These are phyloP conservation scores for Scolecobasidium constrictum DNA, from an alignment of 2,329 filamentous ascomycete species.

Conservation along the genomic window DNA sequence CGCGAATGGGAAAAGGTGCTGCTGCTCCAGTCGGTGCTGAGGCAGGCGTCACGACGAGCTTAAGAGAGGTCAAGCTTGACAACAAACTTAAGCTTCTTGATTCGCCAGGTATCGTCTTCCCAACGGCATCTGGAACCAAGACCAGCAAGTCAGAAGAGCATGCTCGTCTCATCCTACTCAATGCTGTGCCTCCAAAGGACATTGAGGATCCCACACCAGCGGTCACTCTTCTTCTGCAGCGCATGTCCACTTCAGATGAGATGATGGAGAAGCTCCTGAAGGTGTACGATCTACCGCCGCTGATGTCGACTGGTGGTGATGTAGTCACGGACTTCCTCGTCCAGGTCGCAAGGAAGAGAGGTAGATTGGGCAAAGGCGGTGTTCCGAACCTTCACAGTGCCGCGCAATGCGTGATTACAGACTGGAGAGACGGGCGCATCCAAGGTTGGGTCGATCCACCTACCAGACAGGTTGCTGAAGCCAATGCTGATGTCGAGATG, in stretches of 20 bases:
- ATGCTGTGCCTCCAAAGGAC: conserved; percentile 85
- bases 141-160: conserved; percentile 55
- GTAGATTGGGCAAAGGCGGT: conserved; percentile 77
- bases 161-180: conserved; percentile 76
- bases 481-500: conserved; percentile 24
- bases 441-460: conserved; percentile 84
- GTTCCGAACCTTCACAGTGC: conserved; percentile 81
- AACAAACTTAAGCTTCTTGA: conserved; percentile 89
- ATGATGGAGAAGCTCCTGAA: conserved; percentile 70
- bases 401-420: conserved; percentile 87
- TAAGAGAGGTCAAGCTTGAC: conserved; percentile 87
- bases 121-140: conserved; percentile 41
- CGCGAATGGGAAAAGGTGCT: conserved; percentile 59
- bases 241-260: conserved; percentile 61
- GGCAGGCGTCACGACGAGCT: conserved; percentile 80
- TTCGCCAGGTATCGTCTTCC: conserved; percentile 91
- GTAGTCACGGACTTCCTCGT: conserved; percentile 83
- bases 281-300: conserved; percentile 73
- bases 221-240: conserved; percentile 71
- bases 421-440: conserved; percentile 92
- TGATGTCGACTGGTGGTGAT: conserved; percentile 60
- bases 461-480: conserved; percentile 45
- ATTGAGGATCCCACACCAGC: conserved; percentile 88
- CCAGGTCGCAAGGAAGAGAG: conserved; percentile 88
- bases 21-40: conserved; percentile 72